phyloP scores from a whole-genome alignment of 1,284 basidiomycete genomes.

The Rhodotorula sp. region DNA sequence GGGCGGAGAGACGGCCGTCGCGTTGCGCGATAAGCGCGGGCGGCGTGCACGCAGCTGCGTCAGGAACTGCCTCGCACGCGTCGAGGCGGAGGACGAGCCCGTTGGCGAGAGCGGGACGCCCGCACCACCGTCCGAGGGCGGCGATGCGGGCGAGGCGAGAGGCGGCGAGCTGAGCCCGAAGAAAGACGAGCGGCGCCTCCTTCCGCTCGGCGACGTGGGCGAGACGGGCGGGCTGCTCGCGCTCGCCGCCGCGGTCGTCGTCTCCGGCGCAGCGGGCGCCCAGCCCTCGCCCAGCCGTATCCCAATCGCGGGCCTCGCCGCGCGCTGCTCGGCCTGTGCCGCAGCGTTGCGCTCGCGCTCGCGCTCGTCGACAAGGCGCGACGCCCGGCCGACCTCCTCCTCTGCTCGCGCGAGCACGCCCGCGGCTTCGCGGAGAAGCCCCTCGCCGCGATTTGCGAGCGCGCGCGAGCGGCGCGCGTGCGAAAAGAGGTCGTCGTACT shows the following conservation, averaged over 20 bases:
- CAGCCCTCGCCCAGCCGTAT: conserved; percentile 31
- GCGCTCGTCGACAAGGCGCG: not conserved
- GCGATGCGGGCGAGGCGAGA: not conserved
- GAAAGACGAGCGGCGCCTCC: not conserved
- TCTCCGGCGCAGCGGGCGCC: not conserved
- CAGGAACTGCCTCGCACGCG: conserved; percentile 25
- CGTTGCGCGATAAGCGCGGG: conserved; percentile 26
- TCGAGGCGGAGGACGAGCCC: conserved; percentile 1
- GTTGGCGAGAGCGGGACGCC: too few species aligned
- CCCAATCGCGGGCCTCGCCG: conserved; percentile 11
- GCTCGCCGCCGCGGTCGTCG: not conserved
- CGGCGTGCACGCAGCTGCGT: conserved; percentile 33
- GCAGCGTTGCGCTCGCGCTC: conserved; percentile 1
- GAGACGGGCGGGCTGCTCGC: not conserved
- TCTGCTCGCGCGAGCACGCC: conserved; percentile 7
- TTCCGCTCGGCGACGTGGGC: not conserved
- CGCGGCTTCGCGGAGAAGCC: conserved; percentile 11
- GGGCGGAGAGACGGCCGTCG: conserved; percentile 14
- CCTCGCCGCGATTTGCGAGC: not conserved
- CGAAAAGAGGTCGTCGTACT: not conserved
- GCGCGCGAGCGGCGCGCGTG: not conserved
- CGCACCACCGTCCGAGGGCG: not conserved
- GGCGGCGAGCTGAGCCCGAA: not conserved
- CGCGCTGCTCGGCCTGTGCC: not conserved
- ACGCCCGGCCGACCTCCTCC: conserved; percentile 8